phyloP scores from a whole-genome alignment of 495 filamentous ascomycete species.

The Tuber brumale region DNA sequence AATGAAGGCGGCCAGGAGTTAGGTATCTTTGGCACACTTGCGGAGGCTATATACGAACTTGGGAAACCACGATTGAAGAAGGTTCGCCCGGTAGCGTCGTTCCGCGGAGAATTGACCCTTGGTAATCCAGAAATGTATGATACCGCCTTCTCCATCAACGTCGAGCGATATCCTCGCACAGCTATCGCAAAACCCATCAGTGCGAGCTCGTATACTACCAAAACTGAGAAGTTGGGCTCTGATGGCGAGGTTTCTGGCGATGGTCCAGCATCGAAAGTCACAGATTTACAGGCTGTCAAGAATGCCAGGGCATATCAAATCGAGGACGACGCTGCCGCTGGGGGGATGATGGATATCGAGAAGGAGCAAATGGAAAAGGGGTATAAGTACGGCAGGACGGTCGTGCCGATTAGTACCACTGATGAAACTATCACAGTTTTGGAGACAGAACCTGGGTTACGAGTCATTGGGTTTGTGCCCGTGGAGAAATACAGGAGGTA shows the following conservation, averaged over 20 bases:
- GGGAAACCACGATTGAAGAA: slow-evolving; percentile 64
- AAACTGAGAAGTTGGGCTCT: slow-evolving; percentile 46
- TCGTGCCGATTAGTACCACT: slow-evolving; percentile 76
- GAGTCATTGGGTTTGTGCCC: slow-evolving; percentile 79
- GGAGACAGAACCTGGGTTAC: slow-evolving; percentile 65
- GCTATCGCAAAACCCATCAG: slow-evolving; percentile 64
- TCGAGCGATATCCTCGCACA: slow-evolving; percentile 84
- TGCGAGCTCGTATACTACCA: slow-evolving; percentile 67
- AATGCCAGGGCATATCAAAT: slow-evolving; percentile 73
- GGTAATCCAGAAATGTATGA: slow-evolving; percentile 69
- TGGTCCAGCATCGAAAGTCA: slow-evolving; percentile 44
- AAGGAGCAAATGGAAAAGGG: slow-evolving; percentile 82
- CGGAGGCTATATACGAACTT: slow-evolving; percentile 72
- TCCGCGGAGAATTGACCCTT: slow-evolving; percentile 71
- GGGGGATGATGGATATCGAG: slow-evolving; percentile 77
- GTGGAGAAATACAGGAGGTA: slow-evolving; percentile 75
- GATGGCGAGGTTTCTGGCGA: slow-evolving; percentile 42
- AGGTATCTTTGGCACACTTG: slow-evolving; percentile 72
- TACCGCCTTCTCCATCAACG: slow-evolving; percentile 72
- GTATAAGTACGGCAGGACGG: slow-evolving; percentile 88
- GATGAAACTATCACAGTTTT: slow-evolving; percentile 76
- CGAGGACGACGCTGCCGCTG: slow-evolving; percentile 61
- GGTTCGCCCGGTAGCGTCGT: slow-evolving; percentile 64
- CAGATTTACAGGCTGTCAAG: slow-evolving; percentile 58
- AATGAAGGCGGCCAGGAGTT: slow-evolving; percentile 49